Evolutionary conservation across 192 early-diverging fungal species (phyloP), one percentile per base, ranked within the genome.

Genomic region (Funneliformis mosseae): DNA sequence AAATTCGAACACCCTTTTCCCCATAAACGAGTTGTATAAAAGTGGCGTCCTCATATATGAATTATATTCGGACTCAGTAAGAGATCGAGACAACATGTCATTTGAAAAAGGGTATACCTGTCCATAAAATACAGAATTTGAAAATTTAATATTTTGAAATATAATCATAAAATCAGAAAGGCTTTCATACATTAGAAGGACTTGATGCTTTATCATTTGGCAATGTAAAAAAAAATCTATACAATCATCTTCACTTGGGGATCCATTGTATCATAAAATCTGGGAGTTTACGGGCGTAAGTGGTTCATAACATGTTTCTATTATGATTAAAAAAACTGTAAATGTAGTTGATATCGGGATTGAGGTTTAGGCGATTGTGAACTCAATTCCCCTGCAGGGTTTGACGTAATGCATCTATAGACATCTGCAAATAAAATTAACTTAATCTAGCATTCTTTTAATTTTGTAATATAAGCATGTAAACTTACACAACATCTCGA

Each of bases 21-120:
- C 41, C n/a, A 71, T n/a, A 43, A 71, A 71, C 9, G 69, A 39
- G n/a, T n/a, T n/a, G 8, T 42, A 21, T 23, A 71, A 21, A 4
- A 71, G 39, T 25, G 69, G 41, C 9, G 4, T 46, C 39, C 42
- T 45, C 1, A 71, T 18, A 25, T 71, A 71, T n/a, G 23, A n/a
- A 45, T 43, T n/a, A 71, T 71, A 71, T 8, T 71, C 41, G n/a
- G 4, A n/a, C 23, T 71, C 69, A 71, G 69, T 71, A 12, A 71
- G 11, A 10, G 42, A 8, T 18, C 69, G 0, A n/a, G 6, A 9
- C n/a, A 71, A 42, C 3, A 71, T 43, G 9, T 71, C 69, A 25
- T 71, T 45, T 71, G 42, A 9, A 71, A 43, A 25, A 21, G 69
- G n/a, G 23, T 71, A 45, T 71, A 71, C 41, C 69, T 71, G 14